Evolutionary conservation across 192 early-diverging fungal genomes (phyloP).

Genomic region (Backusella tarrabulga): DNA sequence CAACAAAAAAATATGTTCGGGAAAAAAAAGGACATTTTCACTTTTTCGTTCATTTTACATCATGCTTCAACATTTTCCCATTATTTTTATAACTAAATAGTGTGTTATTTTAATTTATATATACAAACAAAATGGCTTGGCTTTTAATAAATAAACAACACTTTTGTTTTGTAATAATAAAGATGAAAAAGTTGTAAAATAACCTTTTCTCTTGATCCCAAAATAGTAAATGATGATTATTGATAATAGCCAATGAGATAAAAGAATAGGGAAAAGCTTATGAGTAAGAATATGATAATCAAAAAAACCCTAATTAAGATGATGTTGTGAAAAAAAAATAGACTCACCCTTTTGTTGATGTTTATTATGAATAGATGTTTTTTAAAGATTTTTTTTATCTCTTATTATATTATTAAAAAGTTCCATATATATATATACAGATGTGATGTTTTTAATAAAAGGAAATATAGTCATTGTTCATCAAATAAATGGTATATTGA

Average conservation of each 20-base stretch:
- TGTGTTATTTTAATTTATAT: too few species aligned
- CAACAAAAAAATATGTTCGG: not conserved
- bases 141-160: not conserved
- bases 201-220: not conserved
- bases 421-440: not conserved
- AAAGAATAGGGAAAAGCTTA: not conserved
- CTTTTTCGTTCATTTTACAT: not conserved
- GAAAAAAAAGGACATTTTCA: not conserved
- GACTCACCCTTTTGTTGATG: not conserved
- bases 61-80: not conserved
- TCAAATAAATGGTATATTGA: not conserved
- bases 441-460: not conserved
- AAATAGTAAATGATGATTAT: conserved; percentile 2
- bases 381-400: not conserved
- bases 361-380: not conserved
- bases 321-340: not conserved
- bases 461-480: not conserved
- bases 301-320: not conserved
- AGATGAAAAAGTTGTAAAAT: not conserved
- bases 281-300: conserved; percentile 6
- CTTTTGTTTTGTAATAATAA: not conserved
- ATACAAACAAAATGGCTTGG: not conserved
- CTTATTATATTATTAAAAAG: not conserved
- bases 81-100: too few species aligned
- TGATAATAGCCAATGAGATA: not conserved